Evolutionary conservation across 2,329 filamentous ascomycete species (phyloP), one percentile per base, ranked within the genome.

Genomic region (Xylaria sp.): DNA sequence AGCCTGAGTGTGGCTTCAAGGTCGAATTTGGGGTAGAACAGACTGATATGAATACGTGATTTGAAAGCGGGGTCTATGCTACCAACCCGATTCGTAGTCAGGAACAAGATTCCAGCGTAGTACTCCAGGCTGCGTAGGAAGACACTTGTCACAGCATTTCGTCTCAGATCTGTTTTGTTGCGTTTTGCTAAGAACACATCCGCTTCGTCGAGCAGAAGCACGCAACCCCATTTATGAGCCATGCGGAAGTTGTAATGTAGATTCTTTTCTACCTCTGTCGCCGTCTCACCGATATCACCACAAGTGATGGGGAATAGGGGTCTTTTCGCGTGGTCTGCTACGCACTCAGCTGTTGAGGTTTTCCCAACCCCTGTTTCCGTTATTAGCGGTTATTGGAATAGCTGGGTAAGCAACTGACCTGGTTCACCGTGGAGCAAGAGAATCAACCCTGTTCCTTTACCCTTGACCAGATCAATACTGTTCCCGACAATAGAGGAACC

Each of bases 291-390:
- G 28, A 69, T 69, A 61, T 68, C 62, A n/a, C 68, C 68, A 30
- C 68, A 70, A 15, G 65, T 68, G 39, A 70, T 63, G 23, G 65
- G 68, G 56, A 70, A 70, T 20, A 70, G 65, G 6, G 68, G 65
- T 20, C 68, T 48, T 28, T 62, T 55, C 23, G 68, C 63, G 28
- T 70, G 48, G 23, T 67, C 65, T 12, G 68, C 68, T 18, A 70
- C 68, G 23, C 68, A 70, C n/a, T 70, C 68, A 7, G 65, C 65
- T 36, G 68, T 70, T 2, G 52, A 67, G 18, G 68, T 70, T 41
- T 70, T 70, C 7, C 68, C 68, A 10, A 67, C 67, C 3, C 67
- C 67, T 69, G 30, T 25, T 56, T 5, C 18, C 15, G 20, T 65
- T 43, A 53, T 28, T 12, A 18, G n/a, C 9, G 20, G 25, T 20